Conservation (phyloP, 441 rosid species). For the Metrosideros polymorpha region DNA sequence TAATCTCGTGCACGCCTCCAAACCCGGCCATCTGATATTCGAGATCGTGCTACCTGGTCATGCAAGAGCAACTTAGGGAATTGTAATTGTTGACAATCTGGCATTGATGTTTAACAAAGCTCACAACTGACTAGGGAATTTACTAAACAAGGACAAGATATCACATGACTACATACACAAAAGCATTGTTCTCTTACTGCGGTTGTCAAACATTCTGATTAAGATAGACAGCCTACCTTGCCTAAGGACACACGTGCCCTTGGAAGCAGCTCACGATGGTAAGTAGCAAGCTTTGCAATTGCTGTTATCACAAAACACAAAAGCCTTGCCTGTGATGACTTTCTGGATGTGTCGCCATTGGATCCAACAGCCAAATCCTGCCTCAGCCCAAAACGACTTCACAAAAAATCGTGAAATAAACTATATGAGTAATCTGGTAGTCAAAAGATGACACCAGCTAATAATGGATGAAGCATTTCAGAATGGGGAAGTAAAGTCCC, state of each 20-base stretch:
- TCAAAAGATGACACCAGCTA: background rate
- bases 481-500: background rate
- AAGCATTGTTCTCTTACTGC: background rate
- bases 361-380: constrained; percentile 47
- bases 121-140: background rate
- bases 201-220: background rate
- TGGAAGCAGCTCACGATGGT: constrained; percentile 69
- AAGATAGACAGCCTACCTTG: constrained; percentile 42
- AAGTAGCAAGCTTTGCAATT: constrained; percentile 83
- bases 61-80: background rate
- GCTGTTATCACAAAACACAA: constrained; percentile 93
- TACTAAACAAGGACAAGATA: background rate
- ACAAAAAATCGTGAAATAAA: constrained; percentile 2
- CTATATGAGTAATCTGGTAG: background rate
- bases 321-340: constrained; percentile 77
- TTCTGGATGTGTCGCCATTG: constrained; percentile 31
- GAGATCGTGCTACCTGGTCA: constrained; percentile 78
- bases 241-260: constrained; percentile 94
- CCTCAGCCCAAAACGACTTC: constrained; percentile 72
- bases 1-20: constrained; percentile 87
- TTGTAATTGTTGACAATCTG: background rate
- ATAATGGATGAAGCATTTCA: background rate
- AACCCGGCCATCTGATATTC: constrained; percentile 73
- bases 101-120: background rate
- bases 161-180: background rate